These are phyloP conservation scores for Rhizopogon rudus DNA, from an alignment of 768 basidiomycete species.

Conservation along the genomic window DNA sequence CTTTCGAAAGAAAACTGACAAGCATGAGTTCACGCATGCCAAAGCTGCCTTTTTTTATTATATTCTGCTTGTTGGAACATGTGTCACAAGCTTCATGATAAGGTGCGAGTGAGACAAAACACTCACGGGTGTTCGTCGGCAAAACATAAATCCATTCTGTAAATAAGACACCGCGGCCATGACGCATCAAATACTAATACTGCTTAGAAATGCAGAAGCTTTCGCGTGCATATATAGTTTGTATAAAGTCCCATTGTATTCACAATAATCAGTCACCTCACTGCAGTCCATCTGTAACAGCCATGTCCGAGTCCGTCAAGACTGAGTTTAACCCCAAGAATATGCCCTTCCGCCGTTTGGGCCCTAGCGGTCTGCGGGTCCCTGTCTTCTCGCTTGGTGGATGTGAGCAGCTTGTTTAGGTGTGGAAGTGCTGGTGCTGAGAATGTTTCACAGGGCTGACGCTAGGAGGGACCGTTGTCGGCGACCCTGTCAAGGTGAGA, in stretches of 20 bases:
- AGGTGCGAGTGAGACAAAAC: too few relatives aligned
- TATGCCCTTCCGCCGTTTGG: constrained; percentile 39
- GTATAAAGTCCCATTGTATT: neutral
- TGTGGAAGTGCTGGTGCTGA: neutral
- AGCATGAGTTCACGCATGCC: too few relatives aligned
- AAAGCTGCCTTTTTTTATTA: too few relatives aligned
- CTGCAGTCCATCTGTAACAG: neutral
- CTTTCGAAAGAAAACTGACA: too few relatives aligned
- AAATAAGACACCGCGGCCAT: too few relatives aligned
- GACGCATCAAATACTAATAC: too few relatives aligned
- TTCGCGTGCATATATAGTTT: constrained; percentile 12
- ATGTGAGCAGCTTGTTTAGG: constrained; percentile 24
- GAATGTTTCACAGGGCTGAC: constrained; percentile 32
- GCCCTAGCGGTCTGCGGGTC: constrained; percentile 43
- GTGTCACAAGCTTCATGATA: too few relatives aligned
- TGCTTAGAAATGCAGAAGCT: constrained; percentile 9
- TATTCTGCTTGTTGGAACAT: too few relatives aligned
- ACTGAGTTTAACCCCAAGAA: constrained; percentile 34
- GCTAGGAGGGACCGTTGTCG: constrained; percentile 40
- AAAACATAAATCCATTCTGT: too few relatives aligned
- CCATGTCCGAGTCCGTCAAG: constrained; percentile 19
- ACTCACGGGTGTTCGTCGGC: too few relatives aligned
- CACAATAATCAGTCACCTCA: neutral
- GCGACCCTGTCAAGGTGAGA: constrained; percentile 46
- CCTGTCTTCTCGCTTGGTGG: constrained; percentile 49